Base-by-base conservation (phyloP, 345 rosid species). In the Citrus glauca region DNA sequence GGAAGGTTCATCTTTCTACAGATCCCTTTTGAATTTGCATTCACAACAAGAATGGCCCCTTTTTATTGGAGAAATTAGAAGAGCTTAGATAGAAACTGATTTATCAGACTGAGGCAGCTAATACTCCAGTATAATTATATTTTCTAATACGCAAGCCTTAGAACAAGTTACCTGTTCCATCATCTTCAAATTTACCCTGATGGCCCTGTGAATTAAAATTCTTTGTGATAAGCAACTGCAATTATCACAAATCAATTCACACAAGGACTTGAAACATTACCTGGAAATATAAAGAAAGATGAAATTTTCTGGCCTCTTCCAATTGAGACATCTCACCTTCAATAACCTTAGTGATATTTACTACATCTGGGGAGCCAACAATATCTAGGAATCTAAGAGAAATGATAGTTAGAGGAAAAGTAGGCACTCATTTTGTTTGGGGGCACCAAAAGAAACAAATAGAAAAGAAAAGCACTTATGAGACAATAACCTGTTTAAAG, bases 241-340 rank as follows among this genome's bases (percentile, higher is more conserved):
- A 40, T 24, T 60, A 38, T 67, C 53, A 28, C n/a, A 76, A 73
- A 62, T 40, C 27, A 61, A 72, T 10, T 50, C 61, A 38, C 24
- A 68, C 53, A 69, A 70, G 61, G 67, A 16, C 30, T 71, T 16
- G 32, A 53, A 35, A 48, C 42, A 42, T 78, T 82, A 90, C 93
- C 88, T 81, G 80, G 69, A 82, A 61, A 79, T 84, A 84, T 69
- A 88, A 79, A 72, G 90, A 84, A 84, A 87, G 77, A 75, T 91
- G 92, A 74, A 89, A 89, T 50, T 84, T 88, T 80, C 89, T 91
- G 67, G 88, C 87, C 74, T 87, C 92, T 82, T 88, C 91, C 87
- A 89, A 81, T 72, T 86, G 91, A 83, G 87, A 85, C 71, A 85
- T 87, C 87, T 89, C 92, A 55, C 71, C 87, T 81, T 83, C 85